Conservation (phyloP, 2,329 filamentous ascomycete genomes). For the Nannizziopsis barbatae region DNA sequence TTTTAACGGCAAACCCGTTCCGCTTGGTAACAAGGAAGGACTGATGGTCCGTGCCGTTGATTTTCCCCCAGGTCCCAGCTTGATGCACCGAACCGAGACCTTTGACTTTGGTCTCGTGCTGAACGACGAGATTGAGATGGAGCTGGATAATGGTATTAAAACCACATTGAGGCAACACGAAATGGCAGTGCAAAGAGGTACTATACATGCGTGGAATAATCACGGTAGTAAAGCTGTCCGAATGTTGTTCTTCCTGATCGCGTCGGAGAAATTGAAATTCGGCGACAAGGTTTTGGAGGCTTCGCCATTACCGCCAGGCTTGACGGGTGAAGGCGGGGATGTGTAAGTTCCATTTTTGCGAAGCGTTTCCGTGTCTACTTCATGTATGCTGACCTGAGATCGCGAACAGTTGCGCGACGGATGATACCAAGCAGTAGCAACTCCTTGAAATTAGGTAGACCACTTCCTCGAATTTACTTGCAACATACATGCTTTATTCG, state of each 20-base stretch:
- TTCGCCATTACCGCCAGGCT: constrained; percentile 12
- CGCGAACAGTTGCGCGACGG: not conserved
- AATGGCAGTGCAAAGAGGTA: constrained; percentile 23
- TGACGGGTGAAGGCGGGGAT: not conserved
- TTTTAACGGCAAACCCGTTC: constrained; percentile 20
- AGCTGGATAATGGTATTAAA: constrained; percentile 23
- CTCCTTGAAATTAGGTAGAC: too few relatives aligned
- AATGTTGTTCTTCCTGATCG: constrained; percentile 18
- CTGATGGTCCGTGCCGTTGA: constrained; percentile 21
- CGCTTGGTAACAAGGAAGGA: constrained; percentile 17
- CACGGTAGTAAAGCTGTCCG: constrained; percentile 13
- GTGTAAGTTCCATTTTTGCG: not conserved
- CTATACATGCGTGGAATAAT: constrained; percentile 23
- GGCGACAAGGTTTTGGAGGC: constrained; percentile 17
- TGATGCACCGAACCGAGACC: constrained; percentile 21
- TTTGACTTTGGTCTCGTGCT: constrained; percentile 26
- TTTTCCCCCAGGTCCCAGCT: constrained; percentile 19
- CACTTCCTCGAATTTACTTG: too few relatives aligned
- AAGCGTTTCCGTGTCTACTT: not conserved
- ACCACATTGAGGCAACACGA: constrained; percentile 21
- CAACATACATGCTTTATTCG: too few relatives aligned
- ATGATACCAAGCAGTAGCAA: too few relatives aligned
- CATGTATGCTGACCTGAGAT: not conserved
- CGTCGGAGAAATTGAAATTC: constrained; percentile 14
- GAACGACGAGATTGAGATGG: constrained; percentile 21